Conservation (phyloP, 2,329 filamentous ascomycete species). For the Aspergillus cejpii region DNA sequence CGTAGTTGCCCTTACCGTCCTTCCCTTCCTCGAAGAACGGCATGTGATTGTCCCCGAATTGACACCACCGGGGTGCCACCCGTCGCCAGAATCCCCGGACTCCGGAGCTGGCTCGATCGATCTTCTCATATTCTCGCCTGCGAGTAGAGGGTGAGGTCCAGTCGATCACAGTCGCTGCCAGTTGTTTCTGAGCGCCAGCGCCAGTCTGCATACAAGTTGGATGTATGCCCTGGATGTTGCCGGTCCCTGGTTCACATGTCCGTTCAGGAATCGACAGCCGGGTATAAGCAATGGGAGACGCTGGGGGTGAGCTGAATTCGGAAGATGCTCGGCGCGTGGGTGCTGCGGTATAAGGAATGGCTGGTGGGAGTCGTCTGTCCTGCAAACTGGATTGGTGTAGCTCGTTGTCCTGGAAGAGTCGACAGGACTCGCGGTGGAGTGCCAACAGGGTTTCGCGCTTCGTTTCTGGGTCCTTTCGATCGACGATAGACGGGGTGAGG, state of each 20-base stretch:
- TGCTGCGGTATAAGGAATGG: constrained; percentile 2
- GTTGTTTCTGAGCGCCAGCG: constrained; percentile 11
- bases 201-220: background rate
- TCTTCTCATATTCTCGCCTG: constrained; percentile 48
- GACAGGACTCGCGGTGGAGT: constrained; percentile 38
- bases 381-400: constrained; percentile 1
- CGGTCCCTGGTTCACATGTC: background rate
- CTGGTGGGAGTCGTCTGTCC: constrained; percentile 5
- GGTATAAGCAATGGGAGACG: constrained; percentile 9
- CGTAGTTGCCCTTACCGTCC: constrained; percentile 33
- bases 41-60: constrained; percentile 26
- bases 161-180: constrained; percentile 40
- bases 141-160: constrained; percentile 44
- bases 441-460: constrained; percentile 33
- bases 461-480: constrained; percentile 17
- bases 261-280: constrained; percentile 8
- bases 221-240: background rate
- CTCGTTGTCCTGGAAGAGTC: constrained; percentile 31
- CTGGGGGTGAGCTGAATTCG: constrained; percentile 12
- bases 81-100: constrained; percentile 39
- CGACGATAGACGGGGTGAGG: constrained; percentile 21
- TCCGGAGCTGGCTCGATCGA: constrained; percentile 42
- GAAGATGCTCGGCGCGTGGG: constrained; percentile 9
- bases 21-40: constrained; percentile 41
- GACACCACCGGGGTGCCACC: constrained; percentile 39